Conservation (phyloP, 805 yeast species). For the Schizosaccharomyces japonicus region DNA sequence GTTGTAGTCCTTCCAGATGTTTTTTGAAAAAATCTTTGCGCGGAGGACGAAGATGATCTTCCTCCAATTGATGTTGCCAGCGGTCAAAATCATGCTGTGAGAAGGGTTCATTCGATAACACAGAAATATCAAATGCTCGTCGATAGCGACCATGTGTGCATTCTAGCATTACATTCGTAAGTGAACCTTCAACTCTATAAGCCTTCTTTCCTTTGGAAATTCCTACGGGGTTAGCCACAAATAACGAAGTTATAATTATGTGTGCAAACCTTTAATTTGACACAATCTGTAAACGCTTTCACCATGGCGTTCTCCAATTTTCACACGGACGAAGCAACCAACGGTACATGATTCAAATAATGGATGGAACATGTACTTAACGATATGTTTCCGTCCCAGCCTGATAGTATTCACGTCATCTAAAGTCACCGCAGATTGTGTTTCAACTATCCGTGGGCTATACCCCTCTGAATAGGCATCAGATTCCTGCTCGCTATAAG, state of each 20-base stretch:
- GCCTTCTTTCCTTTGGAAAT: conserved; percentile 17
- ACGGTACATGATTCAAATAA: conserved; percentile 46
- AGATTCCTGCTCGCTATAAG: conserved; percentile 18
- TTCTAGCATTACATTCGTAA: conserved; percentile 34
- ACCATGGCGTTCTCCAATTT: conserved; percentile 47
- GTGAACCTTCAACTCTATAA: conserved; percentile 26
- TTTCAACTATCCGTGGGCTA: conserved; percentile 25
- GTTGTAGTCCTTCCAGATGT: neutral
- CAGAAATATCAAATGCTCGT: conserved; percentile 51
- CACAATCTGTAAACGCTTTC: conserved; percentile 58
- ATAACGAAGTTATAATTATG: neutral
- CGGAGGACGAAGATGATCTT: neutral
- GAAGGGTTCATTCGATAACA: conserved; percentile 11
- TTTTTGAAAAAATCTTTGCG: neutral
- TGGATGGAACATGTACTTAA: conserved; percentile 58
- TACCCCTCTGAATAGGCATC: conserved; percentile 22
- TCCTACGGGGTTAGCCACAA: too few relatives aligned
- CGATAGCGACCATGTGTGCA: conserved; percentile 65
- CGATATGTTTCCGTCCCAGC: conserved; percentile 54
- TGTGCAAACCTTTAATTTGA: conserved; percentile 38
- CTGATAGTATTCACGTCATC: conserved; percentile 48
- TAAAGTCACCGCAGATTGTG: conserved; percentile 23
- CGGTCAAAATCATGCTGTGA: conserved; percentile 5
- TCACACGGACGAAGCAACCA: conserved; percentile 59
- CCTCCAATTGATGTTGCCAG: conserved; percentile 2